phyloP scores from a whole-genome alignment of 805 yeast genomes.

The Starmerella asiatica region DNA sequence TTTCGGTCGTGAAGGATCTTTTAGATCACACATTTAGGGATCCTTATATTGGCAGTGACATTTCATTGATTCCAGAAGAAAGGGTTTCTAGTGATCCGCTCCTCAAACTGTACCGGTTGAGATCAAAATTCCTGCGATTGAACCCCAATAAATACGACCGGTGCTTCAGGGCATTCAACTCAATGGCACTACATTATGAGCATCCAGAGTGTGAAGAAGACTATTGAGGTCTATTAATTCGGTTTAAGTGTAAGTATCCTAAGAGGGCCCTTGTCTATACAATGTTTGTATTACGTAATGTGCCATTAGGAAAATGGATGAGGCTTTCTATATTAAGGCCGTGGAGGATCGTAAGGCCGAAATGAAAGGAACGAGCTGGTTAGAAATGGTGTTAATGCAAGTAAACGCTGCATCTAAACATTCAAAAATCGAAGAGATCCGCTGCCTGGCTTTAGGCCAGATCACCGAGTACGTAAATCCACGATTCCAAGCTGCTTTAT shows the following conservation, averaged over 20 bases:
- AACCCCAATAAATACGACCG: conserved; percentile 13
- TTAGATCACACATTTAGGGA: conserved; percentile 6
- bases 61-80: conserved; percentile 26
- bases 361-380: conserved; percentile 7
- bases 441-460: conserved; percentile 64
- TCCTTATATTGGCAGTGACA: conserved; percentile 21
- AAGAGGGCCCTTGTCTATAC: too few species aligned
- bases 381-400: neutral
- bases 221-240: too few species aligned
- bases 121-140: conserved; percentile 1
- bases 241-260: too few species aligned
- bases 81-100: conserved; percentile 10
- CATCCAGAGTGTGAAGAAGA: too few species aligned
- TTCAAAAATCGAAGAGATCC: conserved; percentile 25
- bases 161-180: conserved; percentile 25
- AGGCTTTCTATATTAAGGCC: conserved; percentile 10
- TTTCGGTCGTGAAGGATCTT: conserved; percentile 25
- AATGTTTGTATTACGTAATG: neutral
- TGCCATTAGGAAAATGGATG: conserved; percentile 1
- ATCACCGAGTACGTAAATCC: conserved; percentile 39
- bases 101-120: conserved; percentile 4
- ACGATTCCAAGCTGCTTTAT: conserved; percentile 50
- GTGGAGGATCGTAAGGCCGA: conserved; percentile 10
- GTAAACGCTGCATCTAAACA: neutral
- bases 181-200: conserved; percentile 23